Evolutionary conservation across 805 yeast genomes (phyloP).

Genomic region (Yarrowia phangngaensis): DNA sequence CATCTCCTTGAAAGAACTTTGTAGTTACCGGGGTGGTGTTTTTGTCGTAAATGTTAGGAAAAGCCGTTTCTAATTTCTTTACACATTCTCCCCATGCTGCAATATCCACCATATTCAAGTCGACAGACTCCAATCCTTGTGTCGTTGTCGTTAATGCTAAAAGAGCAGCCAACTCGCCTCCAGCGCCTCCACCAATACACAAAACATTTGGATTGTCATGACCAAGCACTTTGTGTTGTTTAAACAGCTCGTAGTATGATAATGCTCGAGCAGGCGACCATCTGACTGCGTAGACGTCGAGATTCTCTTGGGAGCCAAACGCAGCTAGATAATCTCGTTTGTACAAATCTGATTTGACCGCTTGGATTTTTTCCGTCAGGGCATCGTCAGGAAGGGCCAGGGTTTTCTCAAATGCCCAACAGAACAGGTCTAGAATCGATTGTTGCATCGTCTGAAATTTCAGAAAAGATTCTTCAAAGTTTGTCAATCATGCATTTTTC

Average conservation of each 20-base stretch:
- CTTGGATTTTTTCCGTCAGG: slow-evolving; percentile 52
- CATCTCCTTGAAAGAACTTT: slow-evolving; percentile 31
- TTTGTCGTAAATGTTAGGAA: slow-evolving; percentile 4
- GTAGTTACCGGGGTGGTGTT: neutral
- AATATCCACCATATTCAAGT: slow-evolving; percentile 62
- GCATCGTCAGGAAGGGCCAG: slow-evolving; percentile 28
- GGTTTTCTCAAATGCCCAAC: slow-evolving; percentile 33
- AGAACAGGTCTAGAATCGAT: slow-evolving; percentile 36
- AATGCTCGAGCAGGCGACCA: slow-evolving; percentile 86
- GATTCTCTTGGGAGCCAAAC: slow-evolving; percentile 56
- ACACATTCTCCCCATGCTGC: slow-evolving; percentile 71
- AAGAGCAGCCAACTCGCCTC: slow-evolving; percentile 68
- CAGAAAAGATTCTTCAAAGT: slow-evolving; percentile 5
- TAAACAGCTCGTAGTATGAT: slow-evolving; percentile 65
- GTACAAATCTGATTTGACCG: slow-evolving; percentile 64
- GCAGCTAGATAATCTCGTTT: slow-evolving; percentile 69
- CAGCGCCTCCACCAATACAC: slow-evolving; percentile 87
- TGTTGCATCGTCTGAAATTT: slow-evolving; percentile 16
- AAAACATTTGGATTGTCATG: slow-evolving; percentile 42
- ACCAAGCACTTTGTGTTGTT: slow-evolving; percentile 35
- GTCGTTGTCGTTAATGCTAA: slow-evolving; percentile 50
- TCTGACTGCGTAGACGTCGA: slow-evolving; percentile 73
- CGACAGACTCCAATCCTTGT: slow-evolving; percentile 34
- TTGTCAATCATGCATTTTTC: neutral
- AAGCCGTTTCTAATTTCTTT: slow-evolving; percentile 38